Evolutionary conservation across 257 asterid genomes (phyloP).

Genomic region (Osmanthus fragrans): DNA sequence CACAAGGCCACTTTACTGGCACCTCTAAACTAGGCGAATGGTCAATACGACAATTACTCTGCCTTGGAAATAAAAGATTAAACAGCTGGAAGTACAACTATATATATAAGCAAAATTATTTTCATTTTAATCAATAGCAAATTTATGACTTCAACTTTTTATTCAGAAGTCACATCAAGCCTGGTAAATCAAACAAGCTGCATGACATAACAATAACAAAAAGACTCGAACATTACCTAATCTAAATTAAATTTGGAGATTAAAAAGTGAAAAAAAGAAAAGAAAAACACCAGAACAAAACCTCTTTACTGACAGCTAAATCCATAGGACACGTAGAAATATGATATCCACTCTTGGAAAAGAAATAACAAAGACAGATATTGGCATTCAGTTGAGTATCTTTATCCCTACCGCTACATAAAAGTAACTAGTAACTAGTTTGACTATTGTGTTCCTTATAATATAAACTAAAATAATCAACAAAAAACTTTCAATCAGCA

Average conservation of each 20-base stretch:
- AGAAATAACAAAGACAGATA: not conserved
- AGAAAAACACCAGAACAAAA: not conserved
- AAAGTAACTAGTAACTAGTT: not conserved
- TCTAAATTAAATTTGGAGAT: not conserved
- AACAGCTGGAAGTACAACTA: not conserved
- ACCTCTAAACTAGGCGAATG: not conserved
- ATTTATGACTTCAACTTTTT: not conserved
- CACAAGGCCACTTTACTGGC: constrained; percentile 1
- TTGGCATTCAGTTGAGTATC: not conserved
- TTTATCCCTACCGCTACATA: not conserved
- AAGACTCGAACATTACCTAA: constrained; percentile 10
- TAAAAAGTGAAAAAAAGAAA: not conserved
- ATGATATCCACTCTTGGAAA: not conserved
- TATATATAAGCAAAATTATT: not conserved
- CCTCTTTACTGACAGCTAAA: not conserved
- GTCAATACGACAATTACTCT: constrained; percentile 14
- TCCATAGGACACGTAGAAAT: not conserved
- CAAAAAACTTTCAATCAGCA: not conserved
- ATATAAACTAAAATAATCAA: not conserved
- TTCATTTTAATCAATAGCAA: not conserved
- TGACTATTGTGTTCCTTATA: not conserved
- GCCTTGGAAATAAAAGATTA: constrained; percentile 2
- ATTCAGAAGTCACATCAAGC: constrained; percentile 3
- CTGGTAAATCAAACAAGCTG: not conserved
- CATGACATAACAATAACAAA: constrained; percentile 8